A percentile compares a stretch with the other conserved stretches of the same genome.
These are phyloP conservation scores for Effrenium voratum DNA, from an alignment of 73 alveolate genomes.

Conservation along the genomic window DNA sequence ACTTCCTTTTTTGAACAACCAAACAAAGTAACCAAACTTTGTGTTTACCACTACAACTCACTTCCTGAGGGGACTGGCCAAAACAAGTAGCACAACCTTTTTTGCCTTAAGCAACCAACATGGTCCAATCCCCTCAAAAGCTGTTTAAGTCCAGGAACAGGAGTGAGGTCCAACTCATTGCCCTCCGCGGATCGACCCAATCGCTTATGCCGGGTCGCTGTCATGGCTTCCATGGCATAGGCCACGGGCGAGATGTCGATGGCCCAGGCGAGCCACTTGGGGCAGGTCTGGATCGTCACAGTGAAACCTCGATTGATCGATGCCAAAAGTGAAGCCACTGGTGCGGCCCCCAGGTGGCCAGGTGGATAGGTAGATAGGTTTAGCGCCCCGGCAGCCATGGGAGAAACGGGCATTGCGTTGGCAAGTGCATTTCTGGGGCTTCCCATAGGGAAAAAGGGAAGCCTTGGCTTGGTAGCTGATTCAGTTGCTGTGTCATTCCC, in stretches of 20 bases:
- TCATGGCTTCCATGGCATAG: slow-evolving; percentile 44
- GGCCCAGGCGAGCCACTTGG: slow-evolving; percentile 38
- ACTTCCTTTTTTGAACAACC: too few relatives aligned
- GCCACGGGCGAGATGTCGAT: slow-evolving; percentile 10
- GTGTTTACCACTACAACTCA: neutral
- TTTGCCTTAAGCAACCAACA: neutral
- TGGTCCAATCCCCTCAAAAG: too few relatives aligned
- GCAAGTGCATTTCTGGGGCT: too few relatives aligned
- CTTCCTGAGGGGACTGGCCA: neutral
- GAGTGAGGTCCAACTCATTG: neutral
- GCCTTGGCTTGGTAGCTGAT: too few relatives aligned
- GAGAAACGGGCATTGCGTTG: too few relatives aligned
- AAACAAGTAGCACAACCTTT: neutral
- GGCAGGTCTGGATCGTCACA: neutral
- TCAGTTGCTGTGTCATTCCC: too few relatives aligned
- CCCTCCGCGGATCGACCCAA: neutral
- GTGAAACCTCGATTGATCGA: neutral
- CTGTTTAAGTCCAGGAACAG: too few relatives aligned
- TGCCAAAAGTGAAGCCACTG: neutral
- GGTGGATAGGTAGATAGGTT: too few relatives aligned
- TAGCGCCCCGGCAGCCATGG: too few relatives aligned
- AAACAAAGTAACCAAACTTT: too few relatives aligned
- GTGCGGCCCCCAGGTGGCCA: too few relatives aligned
- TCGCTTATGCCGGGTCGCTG: neutral
- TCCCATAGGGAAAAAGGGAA: too few relatives aligned